phyloP scores from a whole-genome alignment of 2,329 filamentous ascomycete species.

The Claviceps citrina region DNA sequence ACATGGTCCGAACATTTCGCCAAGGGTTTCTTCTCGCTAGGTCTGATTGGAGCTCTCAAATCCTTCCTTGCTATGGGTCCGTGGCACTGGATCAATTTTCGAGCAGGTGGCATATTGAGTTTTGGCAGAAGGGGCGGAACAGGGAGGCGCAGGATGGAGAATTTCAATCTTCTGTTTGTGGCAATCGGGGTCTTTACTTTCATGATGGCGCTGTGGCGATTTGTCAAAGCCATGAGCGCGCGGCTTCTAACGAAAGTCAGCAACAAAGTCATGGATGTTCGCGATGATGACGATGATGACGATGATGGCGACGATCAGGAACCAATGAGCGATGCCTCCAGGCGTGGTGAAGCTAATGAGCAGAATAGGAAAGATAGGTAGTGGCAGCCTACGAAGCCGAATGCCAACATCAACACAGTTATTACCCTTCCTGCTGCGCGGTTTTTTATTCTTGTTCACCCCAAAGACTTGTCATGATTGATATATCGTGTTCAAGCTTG shows the following conservation, averaged over 20 bases:
- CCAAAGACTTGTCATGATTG: constrained; percentile 2
- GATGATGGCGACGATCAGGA: constrained; percentile 21
- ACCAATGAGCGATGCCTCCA: constrained; percentile 1
- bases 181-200: constrained; percentile 69
- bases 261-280: constrained; percentile 72
- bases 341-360: neutral
- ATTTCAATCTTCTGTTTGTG: constrained; percentile 66
- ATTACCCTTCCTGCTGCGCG: too few species aligned
- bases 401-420: neutral
- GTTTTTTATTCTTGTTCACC: neutral
- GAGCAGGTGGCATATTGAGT: constrained; percentile 41
- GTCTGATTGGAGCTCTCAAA: constrained; percentile 73
- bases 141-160: constrained; percentile 62
- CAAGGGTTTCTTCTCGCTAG: constrained; percentile 82
- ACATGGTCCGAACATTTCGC: constrained; percentile 73
- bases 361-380: constrained; percentile 2
- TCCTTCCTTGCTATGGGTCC: constrained; percentile 59
- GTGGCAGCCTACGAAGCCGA: neutral
- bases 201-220: constrained; percentile 71
- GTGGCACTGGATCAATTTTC: constrained; percentile 62
- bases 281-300: constrained; percentile 39
- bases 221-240: constrained; percentile 57
- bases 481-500: constrained; percentile 25
- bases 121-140: constrained; percentile 41
- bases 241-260: constrained; percentile 61